phyloP scores from a whole-genome alignment of 345 rosid species.

The Heritiera fomes region DNA sequence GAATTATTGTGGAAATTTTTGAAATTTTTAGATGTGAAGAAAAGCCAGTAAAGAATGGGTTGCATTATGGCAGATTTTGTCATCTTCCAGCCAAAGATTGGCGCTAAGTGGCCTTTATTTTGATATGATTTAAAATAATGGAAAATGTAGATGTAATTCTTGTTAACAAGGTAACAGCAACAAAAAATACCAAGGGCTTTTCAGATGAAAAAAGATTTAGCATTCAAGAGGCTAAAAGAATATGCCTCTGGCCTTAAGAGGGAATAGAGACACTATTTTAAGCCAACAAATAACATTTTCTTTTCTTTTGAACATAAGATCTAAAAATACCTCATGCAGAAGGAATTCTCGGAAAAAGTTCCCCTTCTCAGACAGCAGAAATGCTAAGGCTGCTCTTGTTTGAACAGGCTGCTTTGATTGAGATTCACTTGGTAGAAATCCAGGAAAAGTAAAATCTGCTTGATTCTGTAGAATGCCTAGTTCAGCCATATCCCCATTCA shows the following conservation, averaged over 20 bases:
- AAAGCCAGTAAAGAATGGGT: background rate
- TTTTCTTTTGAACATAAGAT: background rate
- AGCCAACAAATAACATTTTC: background rate
- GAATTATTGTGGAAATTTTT: background rate
- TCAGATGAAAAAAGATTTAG: background rate
- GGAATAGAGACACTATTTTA: background rate
- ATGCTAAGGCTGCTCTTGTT: constrained; percentile 88
- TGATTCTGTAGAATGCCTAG: constrained; percentile 66
- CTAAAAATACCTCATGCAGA: constrained; percentile 76
- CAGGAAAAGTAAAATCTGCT: constrained; percentile 37
- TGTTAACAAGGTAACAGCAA: background rate
- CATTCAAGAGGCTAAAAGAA: background rate
- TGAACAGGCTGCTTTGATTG: constrained; percentile 61
- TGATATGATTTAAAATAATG: background rate
- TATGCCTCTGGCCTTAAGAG: background rate
- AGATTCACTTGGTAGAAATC: constrained; percentile 38
- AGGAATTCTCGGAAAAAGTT: constrained; percentile 93
- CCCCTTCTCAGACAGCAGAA: constrained; percentile 85
- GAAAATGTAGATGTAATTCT: background rate
- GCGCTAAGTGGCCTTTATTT: background rate
- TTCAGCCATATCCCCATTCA: constrained; percentile 94
- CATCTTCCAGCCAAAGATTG: background rate
- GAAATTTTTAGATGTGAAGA: background rate
- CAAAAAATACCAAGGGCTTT: background rate
- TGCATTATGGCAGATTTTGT: background rate